Base-by-base conservation (phyloP, 2,329 filamentous ascomycete genomes). In the Septoria linicola region DNA sequence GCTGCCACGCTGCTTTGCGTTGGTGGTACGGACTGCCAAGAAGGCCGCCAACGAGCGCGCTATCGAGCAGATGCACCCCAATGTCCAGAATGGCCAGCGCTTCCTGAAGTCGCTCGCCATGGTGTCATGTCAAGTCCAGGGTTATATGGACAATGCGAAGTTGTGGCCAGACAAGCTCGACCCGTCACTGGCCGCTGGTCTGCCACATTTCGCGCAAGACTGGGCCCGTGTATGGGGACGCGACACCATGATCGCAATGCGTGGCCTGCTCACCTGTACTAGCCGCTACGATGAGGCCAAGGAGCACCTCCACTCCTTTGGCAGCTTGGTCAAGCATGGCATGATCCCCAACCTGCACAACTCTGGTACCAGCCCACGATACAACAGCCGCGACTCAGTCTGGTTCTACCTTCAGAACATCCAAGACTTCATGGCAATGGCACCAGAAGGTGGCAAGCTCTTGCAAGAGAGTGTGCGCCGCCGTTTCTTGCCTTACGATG, bases 321-420 rank as follows among this genome's bases (percentile, higher is more conserved):
- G 88, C 2, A 96, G 90, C 67, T 91, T 99, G 8, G 75, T 99
- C 60, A 99, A 99, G 76, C 93, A 99, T 63, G 93, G 93, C 43
- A 95, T 97, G 90, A 91, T 99, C 51, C 93, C 93, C 11, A 99
- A 99, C 65, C 78, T 99, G 16, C 78, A 99, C 11, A 86, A 89
- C 59, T 89, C 88, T 53, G 91, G 93, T 5, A 88, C 86, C 54
- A 79, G 85, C 13, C 93, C 93, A 2, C 81, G 93, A 20, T 99
- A 97, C 75, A 99, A 99, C 69, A 91, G 93, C 36, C 82, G 93
- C 54, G 93, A 99, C 70, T 96, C 93, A 0, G 83, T 96, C 35
- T 99, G 93, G 93, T 99, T 97, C 77, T 96, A 95, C 76, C 72
- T 99, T 44, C 93, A 99, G 69, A 88, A 88, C 59, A 92, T 97